Evolutionary conservation across 371 early-diverging fungal species (phyloP), one percentile per base, ranked within the genome.

Genomic region (Apophysomyces ossiformis): DNA sequence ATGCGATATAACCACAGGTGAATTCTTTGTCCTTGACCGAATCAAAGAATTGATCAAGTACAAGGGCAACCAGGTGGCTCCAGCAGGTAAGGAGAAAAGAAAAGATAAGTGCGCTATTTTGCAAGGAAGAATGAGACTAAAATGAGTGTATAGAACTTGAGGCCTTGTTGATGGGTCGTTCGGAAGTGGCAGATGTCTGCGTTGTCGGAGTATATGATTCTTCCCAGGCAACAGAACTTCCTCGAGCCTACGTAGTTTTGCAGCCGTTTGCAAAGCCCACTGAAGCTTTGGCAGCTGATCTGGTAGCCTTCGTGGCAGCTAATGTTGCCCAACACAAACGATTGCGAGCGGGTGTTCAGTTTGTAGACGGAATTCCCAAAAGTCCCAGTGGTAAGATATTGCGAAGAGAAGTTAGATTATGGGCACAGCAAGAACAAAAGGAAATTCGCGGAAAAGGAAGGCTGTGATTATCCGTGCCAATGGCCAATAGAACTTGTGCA

Each of bases 351-450:
- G 96, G 95, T 0, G 85, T 92, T n/a, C 77, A 76, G 7, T 84
- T 93, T 66, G 80, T 91, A 4, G 81, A 83, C 8, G 76, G 69
- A 16, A 90, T 95, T n/a, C 96, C 92, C 15, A 92, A 90, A 70
- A 85, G 86, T 41, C 81, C 92, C 0, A 79, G 90, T 45, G 97
- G 95, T 21, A 95, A 96, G 77, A 93, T 95, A 26, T 79, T 95
- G 46, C 77, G 95, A 26, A 75, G 79, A 58, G 72, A 78, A 57
- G 68, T 87, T 0, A 74, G 75, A 37, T 76, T 71, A 26, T 65
- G 81, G 65, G 69, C 78, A 12, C 78, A 75, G 47, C 57, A 71
- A 2, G 82, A 82, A 36, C 69, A 67, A 62, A 65, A n/a, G 43
- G 65, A 32, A 54, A 68, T 36, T 57, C 8, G 1, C 59, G 16